Base-by-base conservation (phyloP, 2,329 filamentous ascomycete genomes). In the Fusarium graminum region DNA sequence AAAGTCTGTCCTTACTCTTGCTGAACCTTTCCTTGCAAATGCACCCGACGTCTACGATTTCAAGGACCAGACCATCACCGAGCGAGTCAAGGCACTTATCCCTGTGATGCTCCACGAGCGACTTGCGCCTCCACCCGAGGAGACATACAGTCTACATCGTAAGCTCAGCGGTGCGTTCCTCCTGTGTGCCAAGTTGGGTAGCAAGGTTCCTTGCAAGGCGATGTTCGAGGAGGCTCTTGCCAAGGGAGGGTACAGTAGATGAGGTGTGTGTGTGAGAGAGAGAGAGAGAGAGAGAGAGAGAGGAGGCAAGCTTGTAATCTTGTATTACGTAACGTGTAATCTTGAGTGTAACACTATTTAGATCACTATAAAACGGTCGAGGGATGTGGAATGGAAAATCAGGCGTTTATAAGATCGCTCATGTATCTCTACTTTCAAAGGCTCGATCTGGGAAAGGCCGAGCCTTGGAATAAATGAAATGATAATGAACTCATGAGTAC, bases 101-200 rank as follows among this genome's bases (percentile, higher is more conserved):
- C 95, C 95, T 16, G 82, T 97, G 52, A 99, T 99, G 95, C 84
- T 99, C 44, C 87, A 88, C 56, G 95, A 99, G 82, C 82, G 95
- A 34, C 80, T 99, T 19, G 88, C 92, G 16, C 94, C 95, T 25
- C 95, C 96, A 25, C 95, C 95, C 0, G 96, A 99, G 80, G 95
- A 99, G 83, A 99, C 95, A 51, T 99, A 99, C 75, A 94, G 91
- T 76, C 80, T 99, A 73, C 95, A 99, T 79, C 87, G 95, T 62
- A 99, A 99, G 81, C 81, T 99, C 53, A 97, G 93, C 76, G 95
- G 95, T 0, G 96, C 95, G 0, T 99, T 99, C 76, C 79, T 99
- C 73, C 83, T 99, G 17, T 99, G 95, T 77, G 94, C 95, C 0
- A 86, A 89, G 68, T 77, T 99, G 60, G 93, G 92, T 4, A 97